phyloP scores from a whole-genome alignment of 2,329 filamentous ascomycete genomes.

The Pestalotiopsis sp. region DNA sequence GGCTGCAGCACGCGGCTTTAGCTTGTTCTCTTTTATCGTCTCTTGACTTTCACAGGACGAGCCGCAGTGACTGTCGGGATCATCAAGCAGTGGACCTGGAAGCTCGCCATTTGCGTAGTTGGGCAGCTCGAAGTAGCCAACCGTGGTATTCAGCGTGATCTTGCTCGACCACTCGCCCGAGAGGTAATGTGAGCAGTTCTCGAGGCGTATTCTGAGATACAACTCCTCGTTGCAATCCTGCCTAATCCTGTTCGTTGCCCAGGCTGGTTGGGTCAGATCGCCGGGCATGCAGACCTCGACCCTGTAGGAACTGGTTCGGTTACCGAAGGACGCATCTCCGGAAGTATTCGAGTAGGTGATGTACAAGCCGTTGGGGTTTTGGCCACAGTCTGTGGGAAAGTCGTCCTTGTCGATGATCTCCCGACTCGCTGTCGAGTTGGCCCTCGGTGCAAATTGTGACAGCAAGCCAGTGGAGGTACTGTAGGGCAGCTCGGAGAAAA shows the following conservation, averaged over 20 bases:
- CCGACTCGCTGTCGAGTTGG: not conserved
- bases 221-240: not conserved
- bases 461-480: not conserved
- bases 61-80: not conserved
- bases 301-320: not conserved
- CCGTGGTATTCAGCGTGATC: not conserved
- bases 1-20: not conserved
- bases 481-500: not conserved
- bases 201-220: not conserved
- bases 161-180: not conserved
- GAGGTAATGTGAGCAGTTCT: not conserved
- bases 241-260: not conserved
- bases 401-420: not conserved
- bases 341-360: not conserved
- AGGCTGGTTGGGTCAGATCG: not conserved
- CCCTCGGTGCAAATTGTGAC: not conserved
- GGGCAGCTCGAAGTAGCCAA: not conserved
- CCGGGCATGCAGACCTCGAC: not conserved
- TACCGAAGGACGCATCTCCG: not conserved
- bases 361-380: not conserved
- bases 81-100: not conserved
- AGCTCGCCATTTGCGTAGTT: not conserved
- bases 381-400: not conserved
- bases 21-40: not conserved
- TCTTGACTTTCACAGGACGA: not conserved